Conservation (phyloP, 345 rosid species). For the Clausena lansium region DNA sequence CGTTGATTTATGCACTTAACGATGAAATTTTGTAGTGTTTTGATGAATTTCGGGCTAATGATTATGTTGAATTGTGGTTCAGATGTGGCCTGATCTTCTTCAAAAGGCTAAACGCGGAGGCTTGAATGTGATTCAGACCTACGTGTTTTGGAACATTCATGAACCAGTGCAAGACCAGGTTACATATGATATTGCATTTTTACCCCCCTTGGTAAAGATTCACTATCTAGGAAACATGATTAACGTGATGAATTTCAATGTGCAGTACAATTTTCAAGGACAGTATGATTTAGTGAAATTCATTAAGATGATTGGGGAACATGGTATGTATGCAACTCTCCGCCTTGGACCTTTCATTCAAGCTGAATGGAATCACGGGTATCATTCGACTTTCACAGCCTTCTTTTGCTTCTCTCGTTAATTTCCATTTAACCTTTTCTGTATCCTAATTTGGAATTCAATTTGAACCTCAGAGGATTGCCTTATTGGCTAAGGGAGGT, state of each 20-base stretch:
- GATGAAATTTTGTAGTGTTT: neutral
- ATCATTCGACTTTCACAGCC: constrained; percentile 17
- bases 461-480: constrained; percentile 55
- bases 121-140: constrained; percentile 58
- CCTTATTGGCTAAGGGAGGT: constrained; percentile 92
- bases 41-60: neutral
- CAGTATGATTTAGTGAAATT: constrained; percentile 70
- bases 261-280: constrained; percentile 75
- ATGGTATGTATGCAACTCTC: constrained; percentile 58
- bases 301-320: constrained; percentile 53
- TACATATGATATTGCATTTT: neutral
- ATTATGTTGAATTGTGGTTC: constrained; percentile 13
- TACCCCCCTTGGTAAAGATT: no score
- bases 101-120: constrained; percentile 54
- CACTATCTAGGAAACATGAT: neutral
- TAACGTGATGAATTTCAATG: neutral
- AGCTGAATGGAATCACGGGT: constrained; percentile 99
- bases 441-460: neutral
- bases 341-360: constrained; percentile 91
- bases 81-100: constrained; percentile 58
- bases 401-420: neutral
- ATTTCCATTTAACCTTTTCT: neutral
- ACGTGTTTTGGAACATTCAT: constrained; percentile 64
- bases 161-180: constrained; percentile 60
- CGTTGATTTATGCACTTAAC: no score